Base-by-base conservation (phyloP, 2,329 filamentous ascomycete species). In the Neoscytalidium dimidiatum region DNA sequence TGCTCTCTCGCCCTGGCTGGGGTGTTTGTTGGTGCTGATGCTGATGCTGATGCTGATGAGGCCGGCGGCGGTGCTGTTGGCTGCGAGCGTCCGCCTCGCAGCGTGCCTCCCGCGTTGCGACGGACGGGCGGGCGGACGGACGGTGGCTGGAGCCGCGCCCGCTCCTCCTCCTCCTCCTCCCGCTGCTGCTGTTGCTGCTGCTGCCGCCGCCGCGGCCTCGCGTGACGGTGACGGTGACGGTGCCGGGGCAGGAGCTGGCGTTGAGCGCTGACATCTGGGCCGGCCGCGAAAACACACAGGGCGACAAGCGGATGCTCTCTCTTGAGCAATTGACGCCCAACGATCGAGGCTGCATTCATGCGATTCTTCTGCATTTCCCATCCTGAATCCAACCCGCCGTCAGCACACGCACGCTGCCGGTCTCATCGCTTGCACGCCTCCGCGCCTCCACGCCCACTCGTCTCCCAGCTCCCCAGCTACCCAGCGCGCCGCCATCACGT, bases 301-400 rank as follows among this genome's bases (percentile, higher is more conserved):
- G 56, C 56, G 56, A 46, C 21, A 26, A 21, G 6, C 21, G 19
- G 14, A 11, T 38, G 11, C 8, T 19, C 31, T 6, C 17, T 60
- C 56, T 60, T 60, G 46, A 60, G 41, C 56, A 31, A 46, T 60
- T 46, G 56, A 46, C n/a, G 56, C 56, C 56, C 56, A 60, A 60
- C 56, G 56, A 46, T 60, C 56, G 56, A 60, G 56, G 56, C 56
- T 60, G 56, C 56, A 60, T 60, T 60, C 56, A 60, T 60, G 56
- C 56, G 56, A 46, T 58, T 58, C 53, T 58, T 58, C 23, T 58
- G 53, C 53, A 43, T 58, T 57, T 44, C 38, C 53, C 53, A 60
- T 60, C 38, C 21, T 3, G 31, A 41, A n/a, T 26, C 48, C 28
- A 52, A n/a, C 49, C 13, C 52, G 33, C 33, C 33, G 31, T 43